Conservation (phyloP, 176 grass and related monocot genomes). For the Pontederia paniculata region DNA sequence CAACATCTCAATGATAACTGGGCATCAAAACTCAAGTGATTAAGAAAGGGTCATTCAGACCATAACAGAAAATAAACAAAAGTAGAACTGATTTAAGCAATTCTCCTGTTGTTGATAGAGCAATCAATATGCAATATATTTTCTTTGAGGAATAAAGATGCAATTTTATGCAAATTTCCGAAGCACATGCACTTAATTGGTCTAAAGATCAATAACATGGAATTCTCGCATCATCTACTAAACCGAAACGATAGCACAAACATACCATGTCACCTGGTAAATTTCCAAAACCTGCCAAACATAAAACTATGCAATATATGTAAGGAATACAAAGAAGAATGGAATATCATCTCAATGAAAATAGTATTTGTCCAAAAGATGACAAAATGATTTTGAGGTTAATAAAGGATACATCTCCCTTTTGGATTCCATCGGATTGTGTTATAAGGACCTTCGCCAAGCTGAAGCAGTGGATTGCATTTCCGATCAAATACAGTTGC, state of each 20-base stretch:
- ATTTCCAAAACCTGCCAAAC: constrained; percentile 94
- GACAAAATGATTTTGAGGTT: constrained; percentile 9
- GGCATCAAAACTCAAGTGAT: too few species aligned
- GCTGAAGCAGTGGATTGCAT: constrained; percentile 76
- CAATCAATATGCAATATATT: too few species aligned
- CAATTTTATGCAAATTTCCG: too few species aligned
- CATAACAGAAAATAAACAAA: too few species aligned
- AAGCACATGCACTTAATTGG: too few species aligned
- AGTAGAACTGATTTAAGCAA: too few species aligned
- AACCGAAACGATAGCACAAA: background rate
- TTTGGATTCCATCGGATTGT: constrained; percentile 96
- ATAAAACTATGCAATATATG: constrained; percentile 51
- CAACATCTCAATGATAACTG: too few species aligned
- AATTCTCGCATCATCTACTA: too few species aligned
- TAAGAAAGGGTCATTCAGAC: too few species aligned
- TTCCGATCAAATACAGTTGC: constrained; percentile 85
- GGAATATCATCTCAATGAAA: constrained; percentile 1
- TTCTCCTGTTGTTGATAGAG: too few species aligned
- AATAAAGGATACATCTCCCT: constrained; percentile 70
- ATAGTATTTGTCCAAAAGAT: background rate
- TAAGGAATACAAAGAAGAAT: constrained; percentile 31
- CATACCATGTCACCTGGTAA: constrained; percentile 95
- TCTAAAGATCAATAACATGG: too few species aligned
- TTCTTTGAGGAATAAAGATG: too few species aligned
- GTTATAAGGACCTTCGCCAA: constrained; percentile 92